phyloP scores from a whole-genome alignment of 495 filamentous ascomycete species.

The Sabuloglossum arenarium region DNA sequence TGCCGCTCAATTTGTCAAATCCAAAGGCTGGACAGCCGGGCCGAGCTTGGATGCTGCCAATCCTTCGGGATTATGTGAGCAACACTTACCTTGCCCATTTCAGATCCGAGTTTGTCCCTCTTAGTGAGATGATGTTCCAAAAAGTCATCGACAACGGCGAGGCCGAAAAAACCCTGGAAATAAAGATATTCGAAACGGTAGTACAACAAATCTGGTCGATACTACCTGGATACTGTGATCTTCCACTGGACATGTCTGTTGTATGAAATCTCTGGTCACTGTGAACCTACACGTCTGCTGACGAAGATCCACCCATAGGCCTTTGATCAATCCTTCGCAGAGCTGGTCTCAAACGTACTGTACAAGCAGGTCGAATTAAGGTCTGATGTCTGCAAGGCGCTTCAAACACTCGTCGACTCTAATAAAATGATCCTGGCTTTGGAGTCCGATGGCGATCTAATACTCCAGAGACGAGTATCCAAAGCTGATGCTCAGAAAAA shows the following conservation, averaged over 20 bases:
- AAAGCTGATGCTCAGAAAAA: slow-evolving; percentile 57
- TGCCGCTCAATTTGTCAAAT: slow-evolving; percentile 68
- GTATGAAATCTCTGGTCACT: slow-evolving; percentile 6
- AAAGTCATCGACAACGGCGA: slow-evolving; percentile 58
- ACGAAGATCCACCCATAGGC: slow-evolving; percentile 6
- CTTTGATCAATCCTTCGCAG: slow-evolving; percentile 76
- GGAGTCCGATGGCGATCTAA: slow-evolving; percentile 40
- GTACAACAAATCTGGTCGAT: slow-evolving; percentile 90
- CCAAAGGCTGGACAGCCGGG: slow-evolving; percentile 58
- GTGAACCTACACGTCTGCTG: background rate
- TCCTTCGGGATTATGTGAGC: slow-evolving; percentile 62
- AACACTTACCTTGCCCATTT: slow-evolving; percentile 81
- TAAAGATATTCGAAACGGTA: slow-evolving; percentile 92
- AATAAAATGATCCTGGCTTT: slow-evolving; percentile 54
- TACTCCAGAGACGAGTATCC: slow-evolving; percentile 49
- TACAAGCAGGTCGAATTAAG: slow-evolving; percentile 82
- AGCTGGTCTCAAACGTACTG: slow-evolving; percentile 72
- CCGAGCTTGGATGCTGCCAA: slow-evolving; percentile 82
- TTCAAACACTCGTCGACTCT: slow-evolving; percentile 76
- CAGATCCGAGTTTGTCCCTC: slow-evolving; percentile 59
- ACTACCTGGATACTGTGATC: slow-evolving; percentile 86
- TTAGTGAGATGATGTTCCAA: slow-evolving; percentile 82
- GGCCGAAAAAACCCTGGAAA: slow-evolving; percentile 71
- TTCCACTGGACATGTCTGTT: slow-evolving; percentile 57
- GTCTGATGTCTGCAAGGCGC: slow-evolving; percentile 61